Conservation (phyloP, 495 filamentous ascomycete genomes). For the Trichocladium antarcticum region DNA sequence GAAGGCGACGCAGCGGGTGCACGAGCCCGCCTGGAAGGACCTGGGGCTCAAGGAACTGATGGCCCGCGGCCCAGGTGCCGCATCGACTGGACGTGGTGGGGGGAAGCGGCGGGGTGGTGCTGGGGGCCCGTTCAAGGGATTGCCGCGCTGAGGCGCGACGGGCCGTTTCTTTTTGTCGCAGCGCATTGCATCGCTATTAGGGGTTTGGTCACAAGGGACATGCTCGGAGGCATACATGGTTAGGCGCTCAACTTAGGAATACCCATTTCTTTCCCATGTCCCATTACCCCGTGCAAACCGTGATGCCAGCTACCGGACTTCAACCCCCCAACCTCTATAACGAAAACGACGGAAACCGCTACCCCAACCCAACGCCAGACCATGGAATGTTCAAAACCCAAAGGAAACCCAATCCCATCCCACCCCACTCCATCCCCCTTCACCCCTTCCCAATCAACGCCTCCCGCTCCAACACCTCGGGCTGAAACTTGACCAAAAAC, state of each 20-base stretch:
- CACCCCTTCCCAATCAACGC: conserved; percentile 42
- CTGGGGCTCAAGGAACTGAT: conserved; percentile 65
- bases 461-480: conserved; percentile 85
- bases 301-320: not conserved
- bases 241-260: not conserved
- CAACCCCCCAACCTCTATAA: not conserved
- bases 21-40: conserved; percentile 78
- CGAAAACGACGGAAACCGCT: not conserved
- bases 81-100: conserved; percentile 1
- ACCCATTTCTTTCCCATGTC: not conserved
- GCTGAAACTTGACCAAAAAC: conserved; percentile 82
- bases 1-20: conserved; percentile 61
- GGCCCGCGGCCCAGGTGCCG: conserved; percentile 34
- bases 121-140: conserved; percentile 23
- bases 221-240: not conserved
- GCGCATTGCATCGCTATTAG: not conserved
- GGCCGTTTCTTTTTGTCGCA: not conserved
- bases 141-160: conserved; percentile 34
- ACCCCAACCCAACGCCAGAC: conserved; percentile 15
- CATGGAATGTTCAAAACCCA: conserved; percentile 13
- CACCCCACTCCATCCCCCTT: not conserved
- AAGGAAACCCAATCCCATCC: not conserved
- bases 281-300: not conserved
- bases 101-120: conserved; percentile 9
- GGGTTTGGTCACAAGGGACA: not conserved